Conservation (phyloP, 257 asterid genomes). For the Plantago elongata region DNA sequence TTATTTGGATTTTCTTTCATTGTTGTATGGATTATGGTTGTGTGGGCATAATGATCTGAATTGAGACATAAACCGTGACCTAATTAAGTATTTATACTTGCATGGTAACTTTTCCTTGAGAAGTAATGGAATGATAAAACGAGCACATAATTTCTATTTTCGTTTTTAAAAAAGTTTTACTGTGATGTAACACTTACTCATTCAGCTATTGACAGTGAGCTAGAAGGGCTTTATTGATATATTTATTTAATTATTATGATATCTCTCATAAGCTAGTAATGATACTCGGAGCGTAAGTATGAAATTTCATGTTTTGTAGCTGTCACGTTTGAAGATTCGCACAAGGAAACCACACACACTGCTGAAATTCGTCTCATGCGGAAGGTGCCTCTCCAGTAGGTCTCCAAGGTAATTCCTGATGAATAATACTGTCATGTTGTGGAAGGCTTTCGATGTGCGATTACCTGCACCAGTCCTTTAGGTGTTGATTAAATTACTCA, state of each 20-base stretch:
- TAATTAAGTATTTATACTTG: too few relatives aligned
- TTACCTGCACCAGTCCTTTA: background rate
- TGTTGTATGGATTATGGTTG: too few relatives aligned
- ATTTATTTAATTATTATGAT: too few relatives aligned
- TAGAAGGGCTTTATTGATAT: too few relatives aligned
- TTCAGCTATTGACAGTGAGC: too few relatives aligned
- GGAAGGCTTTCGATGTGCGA: background rate
- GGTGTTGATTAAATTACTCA: background rate
- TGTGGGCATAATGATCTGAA: too few relatives aligned
- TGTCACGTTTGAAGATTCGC: conserved; percentile 60
- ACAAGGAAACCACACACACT: conserved; percentile 53
- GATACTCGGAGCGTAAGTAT: background rate
- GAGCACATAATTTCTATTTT: background rate
- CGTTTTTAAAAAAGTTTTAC: background rate
- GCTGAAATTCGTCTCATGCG: conserved; percentile 68
- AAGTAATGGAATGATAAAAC: background rate
- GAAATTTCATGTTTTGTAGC: conserved; percentile 37
- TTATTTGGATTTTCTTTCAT: too few relatives aligned
- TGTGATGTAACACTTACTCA: background rate
- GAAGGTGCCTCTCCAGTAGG: conserved; percentile 63
- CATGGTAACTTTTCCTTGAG: too few relatives aligned
- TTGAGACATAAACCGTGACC: too few relatives aligned
- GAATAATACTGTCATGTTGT: background rate
- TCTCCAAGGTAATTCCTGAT: conserved; percentile 39
- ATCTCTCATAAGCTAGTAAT: background rate